Base-by-base conservation (phyloP, 352 stramenopile genomes). In the Globisporangium alternatum region DNA sequence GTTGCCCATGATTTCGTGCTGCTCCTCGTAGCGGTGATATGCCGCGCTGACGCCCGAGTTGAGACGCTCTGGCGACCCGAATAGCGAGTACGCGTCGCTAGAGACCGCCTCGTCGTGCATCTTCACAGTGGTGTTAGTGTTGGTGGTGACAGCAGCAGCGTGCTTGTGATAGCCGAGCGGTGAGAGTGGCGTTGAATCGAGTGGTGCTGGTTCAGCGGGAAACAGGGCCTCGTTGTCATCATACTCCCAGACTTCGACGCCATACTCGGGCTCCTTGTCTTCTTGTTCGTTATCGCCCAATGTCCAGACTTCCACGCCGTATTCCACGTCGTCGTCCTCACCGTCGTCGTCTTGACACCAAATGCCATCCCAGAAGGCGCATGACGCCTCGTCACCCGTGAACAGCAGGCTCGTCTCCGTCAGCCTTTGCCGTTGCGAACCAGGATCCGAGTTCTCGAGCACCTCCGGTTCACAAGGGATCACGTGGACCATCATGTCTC, bases 311-410 rank as follows among this genome's bases (percentile, higher is more conserved):
- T 37, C 37, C 8, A 64, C 44, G 13, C 56, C 49, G 45, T 67
- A 53, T 21, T 49, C 58, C n/a, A 31, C 30, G 15, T 48, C n/a
- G 9, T 61, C 22, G 1, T 55, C 28, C 7, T 65, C 41, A 15
- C 22, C 28, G n/a, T 59, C 55, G 30, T 63, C 44, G 17, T 62
- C 56, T 8, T 60, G 30, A 13, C 28, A 15, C 64, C 52, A 64
- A 8, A 69, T 66, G 21, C 35, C 35, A 51, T 67, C 52, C 64
- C 64, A 69, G 43, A 69, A 69, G 35, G 37, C 56, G n/a, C 64
- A 69, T 13, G 64, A 54, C 1, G 45, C 48, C 13, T 51, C 39
- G 13, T 65, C 48, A 15, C 58, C 64, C 33, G 45, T 39, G 37
- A 68, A 63, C 5, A 68, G 12, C 37, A 58, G 9, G 37, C 31